A percentile compares a stretch with the other conserved stretches of the same genome.
phyloP scores from a whole-genome alignment of 1,284 basidiomycete species.

The Apiotrichum domesticum region DNA sequence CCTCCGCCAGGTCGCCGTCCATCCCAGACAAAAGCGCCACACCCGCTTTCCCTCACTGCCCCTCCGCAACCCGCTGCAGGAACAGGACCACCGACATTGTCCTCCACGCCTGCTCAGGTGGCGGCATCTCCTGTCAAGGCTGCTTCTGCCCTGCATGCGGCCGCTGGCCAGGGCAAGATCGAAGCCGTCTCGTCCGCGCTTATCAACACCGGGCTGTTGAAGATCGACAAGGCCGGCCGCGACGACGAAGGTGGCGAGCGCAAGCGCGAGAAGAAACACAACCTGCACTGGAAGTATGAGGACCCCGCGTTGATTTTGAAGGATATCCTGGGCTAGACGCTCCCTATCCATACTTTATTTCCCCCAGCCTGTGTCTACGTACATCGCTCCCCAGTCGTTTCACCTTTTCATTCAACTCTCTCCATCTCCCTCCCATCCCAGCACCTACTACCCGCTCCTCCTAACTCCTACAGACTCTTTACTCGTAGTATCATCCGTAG shows the following conservation, averaged over 20 bases:
- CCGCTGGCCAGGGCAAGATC: conserved; percentile 28
- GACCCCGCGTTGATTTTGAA: conserved; percentile 45
- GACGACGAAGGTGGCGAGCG: conserved; percentile 27
- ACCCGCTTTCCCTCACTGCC: neutral
- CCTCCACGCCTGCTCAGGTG: neutral
- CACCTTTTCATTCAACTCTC: too few relatives aligned
- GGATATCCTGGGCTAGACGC: conserved; percentile 37
- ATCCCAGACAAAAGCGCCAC: neutral
- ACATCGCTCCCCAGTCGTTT: too few relatives aligned
- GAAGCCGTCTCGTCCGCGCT: conserved; percentile 20
- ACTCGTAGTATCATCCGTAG: neutral
- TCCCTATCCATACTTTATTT: neutral
- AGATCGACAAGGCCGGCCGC: conserved; percentile 37
- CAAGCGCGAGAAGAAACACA: conserved; percentile 41
- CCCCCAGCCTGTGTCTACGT: neutral
- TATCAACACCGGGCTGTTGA: conserved; percentile 31
- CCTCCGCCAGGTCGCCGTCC: neutral
- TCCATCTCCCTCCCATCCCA: neutral
- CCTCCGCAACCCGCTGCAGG: neutral
- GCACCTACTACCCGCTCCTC: neutral
- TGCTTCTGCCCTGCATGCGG: conserved; percentile 29
- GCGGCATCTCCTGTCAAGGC: conserved; percentile 21
- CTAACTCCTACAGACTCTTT: neutral
- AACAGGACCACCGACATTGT: neutral
- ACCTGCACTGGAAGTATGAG: conserved; percentile 47